These are phyloP conservation scores for Neonectria neomacrospora DNA, from an alignment of 2,329 filamentous ascomycete species.

Conservation along the genomic window DNA sequence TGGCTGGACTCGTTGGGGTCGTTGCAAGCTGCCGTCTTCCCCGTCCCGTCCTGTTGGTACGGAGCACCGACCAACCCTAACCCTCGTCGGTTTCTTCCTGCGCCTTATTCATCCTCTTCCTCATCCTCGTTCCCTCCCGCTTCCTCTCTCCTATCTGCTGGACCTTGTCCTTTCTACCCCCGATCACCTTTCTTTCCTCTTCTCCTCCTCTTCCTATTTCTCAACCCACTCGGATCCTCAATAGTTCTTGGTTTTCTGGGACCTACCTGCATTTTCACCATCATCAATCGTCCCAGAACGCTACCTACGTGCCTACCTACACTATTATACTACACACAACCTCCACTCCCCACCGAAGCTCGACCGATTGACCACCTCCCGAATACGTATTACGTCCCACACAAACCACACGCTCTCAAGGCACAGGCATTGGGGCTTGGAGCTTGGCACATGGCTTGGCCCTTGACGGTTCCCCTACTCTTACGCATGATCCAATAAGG, in stretches of 20 bases:
- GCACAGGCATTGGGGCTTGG: conserved; percentile 31
- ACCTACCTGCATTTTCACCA: not conserved
- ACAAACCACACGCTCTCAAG: conserved; percentile 26
- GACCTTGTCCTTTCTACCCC: conserved; percentile 16
- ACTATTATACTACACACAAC: not conserved
- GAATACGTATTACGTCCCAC: conserved; percentile 32
- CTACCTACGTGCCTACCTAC: not conserved
- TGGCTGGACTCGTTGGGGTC: not conserved
- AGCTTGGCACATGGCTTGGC: conserved; percentile 40
- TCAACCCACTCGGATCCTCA: not conserved
- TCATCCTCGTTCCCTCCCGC: conserved; percentile 11
- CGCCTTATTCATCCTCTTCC: conserved; percentile 9
- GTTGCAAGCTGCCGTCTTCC: not conserved
- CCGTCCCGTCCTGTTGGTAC: conserved; percentile 4
- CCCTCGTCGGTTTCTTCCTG: conserved; percentile 14
- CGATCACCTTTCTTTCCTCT: conserved; percentile 14
- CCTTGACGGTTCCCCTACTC: not conserved
- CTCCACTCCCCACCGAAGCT: conserved; percentile 25
- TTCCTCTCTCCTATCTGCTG: not conserved
- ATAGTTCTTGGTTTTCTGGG: not conserved
- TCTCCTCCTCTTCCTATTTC: conserved; percentile 6
- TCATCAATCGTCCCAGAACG: not conserved
- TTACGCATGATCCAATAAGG: conserved; percentile 18
- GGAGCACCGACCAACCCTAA: conserved; percentile 14
- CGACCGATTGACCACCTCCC: conserved; percentile 15